Percentiles rank a stretch among this genome's conserved stretches.
These are phyloP conservation scores for Ophiostoma piceae DNA, from an alignment of 2,329 filamentous ascomycete genomes.

Conservation along the genomic window DNA sequence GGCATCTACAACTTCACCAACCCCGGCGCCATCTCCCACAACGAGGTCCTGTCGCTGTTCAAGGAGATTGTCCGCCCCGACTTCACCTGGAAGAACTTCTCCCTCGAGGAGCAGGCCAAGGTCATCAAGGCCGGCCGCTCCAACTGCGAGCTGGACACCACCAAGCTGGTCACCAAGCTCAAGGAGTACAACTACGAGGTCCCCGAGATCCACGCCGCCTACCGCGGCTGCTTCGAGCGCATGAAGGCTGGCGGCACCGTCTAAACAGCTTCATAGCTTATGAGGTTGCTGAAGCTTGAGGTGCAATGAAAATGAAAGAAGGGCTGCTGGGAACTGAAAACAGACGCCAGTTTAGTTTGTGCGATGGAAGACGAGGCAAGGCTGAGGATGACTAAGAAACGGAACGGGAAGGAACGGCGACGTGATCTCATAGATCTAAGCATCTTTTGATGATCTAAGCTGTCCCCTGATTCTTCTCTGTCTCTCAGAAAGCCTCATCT, in stretches of 20 bases:
- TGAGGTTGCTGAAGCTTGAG: no score
- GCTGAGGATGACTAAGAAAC: neutral
- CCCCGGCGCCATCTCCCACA: constrained; percentile 65
- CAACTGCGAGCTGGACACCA: constrained; percentile 61
- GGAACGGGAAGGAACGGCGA: neutral
- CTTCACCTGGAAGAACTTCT: constrained; percentile 62
- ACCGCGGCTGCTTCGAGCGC: constrained; percentile 56
- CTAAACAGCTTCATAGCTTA: constrained; percentile 32
- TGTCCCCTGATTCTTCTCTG: neutral
- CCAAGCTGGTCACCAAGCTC: constrained; percentile 56
- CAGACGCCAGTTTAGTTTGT: neutral
- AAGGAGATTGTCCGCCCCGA: constrained; percentile 56
- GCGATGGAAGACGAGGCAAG: neutral
- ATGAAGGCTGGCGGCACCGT: constrained; percentile 54
- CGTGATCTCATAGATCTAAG: neutral
- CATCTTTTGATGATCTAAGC: neutral
- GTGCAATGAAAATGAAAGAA: neutral
- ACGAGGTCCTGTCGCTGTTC: constrained; percentile 60
- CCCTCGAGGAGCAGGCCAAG: constrained; percentile 59
- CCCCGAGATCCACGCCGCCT: constrained; percentile 58
- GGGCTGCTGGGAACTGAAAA: constrained; percentile 1
- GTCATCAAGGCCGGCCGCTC: constrained; percentile 62
- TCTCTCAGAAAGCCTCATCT: neutral
- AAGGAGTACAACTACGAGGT: constrained; percentile 54
- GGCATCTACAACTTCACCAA: constrained; percentile 68